Evolutionary conservation across 2,329 filamentous ascomycete genomes (phyloP).

Genomic region (Fusarium caatingaense): DNA sequence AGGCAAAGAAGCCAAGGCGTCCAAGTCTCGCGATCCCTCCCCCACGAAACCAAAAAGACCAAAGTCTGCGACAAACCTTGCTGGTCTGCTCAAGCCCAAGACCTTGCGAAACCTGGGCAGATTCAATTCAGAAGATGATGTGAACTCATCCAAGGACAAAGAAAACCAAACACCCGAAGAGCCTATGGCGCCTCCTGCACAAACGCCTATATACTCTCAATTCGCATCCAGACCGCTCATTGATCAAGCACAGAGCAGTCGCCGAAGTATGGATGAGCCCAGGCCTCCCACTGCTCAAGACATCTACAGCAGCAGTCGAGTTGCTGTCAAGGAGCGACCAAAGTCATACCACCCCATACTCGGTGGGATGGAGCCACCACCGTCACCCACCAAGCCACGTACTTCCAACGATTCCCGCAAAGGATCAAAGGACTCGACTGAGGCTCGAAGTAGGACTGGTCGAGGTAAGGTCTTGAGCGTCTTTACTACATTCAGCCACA

Average conservation of each 20-base stretch:
- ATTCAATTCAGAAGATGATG: constrained; percentile 63
- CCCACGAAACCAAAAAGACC: constrained; percentile 77
- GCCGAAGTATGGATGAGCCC: constrained; percentile 44
- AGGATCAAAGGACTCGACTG: constrained; percentile 46
- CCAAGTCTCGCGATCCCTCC: constrained; percentile 60
- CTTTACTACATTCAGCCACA: constrained; percentile 54
- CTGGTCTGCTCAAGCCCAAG: constrained; percentile 78
- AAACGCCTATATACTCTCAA: constrained; percentile 84
- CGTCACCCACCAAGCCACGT: constrained; percentile 40
- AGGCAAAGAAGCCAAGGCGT: constrained; percentile 54
- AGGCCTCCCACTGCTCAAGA: constrained; percentile 37
- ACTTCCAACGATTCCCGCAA: constrained; percentile 41
- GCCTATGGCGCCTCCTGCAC: constrained; percentile 38
- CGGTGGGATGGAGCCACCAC: constrained; percentile 37
- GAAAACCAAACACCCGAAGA: constrained; percentile 77
- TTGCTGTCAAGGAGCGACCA: constrained; percentile 57
- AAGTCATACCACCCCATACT: constrained; percentile 60
- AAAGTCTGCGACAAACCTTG: constrained; percentile 87
- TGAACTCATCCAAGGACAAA: constrained; percentile 73
- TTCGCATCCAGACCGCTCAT: constrained; percentile 59
- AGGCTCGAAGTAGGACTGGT: constrained; percentile 53
- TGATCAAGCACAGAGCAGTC: constrained; percentile 35
- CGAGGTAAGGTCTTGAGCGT: constrained; percentile 55
- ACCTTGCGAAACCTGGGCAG: constrained; percentile 75
- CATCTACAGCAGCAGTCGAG: constrained; percentile 34